A percentile compares a stretch with the other conserved stretches of the same genome.
Conservation (phyloP, 176 grass and related monocot genomes). For the Aegilops bicornis region DNA sequence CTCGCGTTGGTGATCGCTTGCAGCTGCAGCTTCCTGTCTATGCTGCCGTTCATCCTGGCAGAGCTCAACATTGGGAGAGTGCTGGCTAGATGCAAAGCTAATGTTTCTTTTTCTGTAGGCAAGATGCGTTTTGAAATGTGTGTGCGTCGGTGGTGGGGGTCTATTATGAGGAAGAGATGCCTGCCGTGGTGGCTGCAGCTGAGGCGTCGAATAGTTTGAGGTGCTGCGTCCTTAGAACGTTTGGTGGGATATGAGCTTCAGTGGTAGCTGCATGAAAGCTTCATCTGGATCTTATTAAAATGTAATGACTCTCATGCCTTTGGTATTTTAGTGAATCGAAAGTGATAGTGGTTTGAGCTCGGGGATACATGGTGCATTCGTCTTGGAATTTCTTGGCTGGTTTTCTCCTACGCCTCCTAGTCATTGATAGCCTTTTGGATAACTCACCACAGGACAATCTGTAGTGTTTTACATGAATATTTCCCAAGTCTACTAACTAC, state of each 20-base stretch:
- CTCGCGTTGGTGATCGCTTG: conserved; percentile 51
- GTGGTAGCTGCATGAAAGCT: conserved; percentile 91
- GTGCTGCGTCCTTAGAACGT: conserved; percentile 60
- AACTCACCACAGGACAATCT: conserved; percentile 6
- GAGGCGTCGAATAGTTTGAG: conserved; percentile 36
- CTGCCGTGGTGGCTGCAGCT: not conserved
- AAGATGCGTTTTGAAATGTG: conserved; percentile 36
- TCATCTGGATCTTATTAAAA: conserved; percentile 63
- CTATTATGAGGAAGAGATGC: conserved; percentile 43
- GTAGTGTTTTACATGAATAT: not conserved
- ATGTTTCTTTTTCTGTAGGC: conserved; percentile 36
- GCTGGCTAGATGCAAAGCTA: not conserved
- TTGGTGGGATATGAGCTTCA: conserved; percentile 90
- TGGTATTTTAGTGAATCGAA: conserved; percentile 37
- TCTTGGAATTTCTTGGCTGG: conserved; percentile 21
- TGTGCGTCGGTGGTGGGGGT: conserved; percentile 21
- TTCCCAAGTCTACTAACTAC: not conserved
- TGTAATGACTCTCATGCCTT: conserved; percentile 21
- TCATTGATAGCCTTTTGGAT: conserved; percentile 23
- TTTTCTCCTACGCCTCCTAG: not conserved
- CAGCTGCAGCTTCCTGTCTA: conserved; percentile 50
- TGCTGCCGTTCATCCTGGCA: conserved; percentile 23
- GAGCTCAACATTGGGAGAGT: conserved; percentile 41
- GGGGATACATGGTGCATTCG: not conserved
- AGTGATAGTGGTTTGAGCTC: conserved; percentile 31